Evolutionary conservation across 345 rosid species (phyloP), one percentile per base, ranked within the genome.

Genomic region (Salix exigua): DNA sequence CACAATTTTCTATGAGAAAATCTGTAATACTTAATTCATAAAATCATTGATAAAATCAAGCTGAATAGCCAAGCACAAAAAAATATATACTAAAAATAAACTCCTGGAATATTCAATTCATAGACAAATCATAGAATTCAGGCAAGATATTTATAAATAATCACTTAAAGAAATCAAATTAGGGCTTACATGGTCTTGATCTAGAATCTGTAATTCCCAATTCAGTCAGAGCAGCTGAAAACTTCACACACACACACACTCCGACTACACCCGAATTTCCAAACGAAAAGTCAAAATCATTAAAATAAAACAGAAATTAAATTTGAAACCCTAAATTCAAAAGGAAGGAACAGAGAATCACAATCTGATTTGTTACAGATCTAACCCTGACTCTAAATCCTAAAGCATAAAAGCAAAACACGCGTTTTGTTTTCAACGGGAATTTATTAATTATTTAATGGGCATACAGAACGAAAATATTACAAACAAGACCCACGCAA

Each of bases 131-230:
- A 73, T 40, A 9, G 38, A 62, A 16, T 7, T 17, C 9, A 30
- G 61, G 11, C 4, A 7, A 30, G 33, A n/a, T 51, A 50, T 1
- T 35, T 1, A 6, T 25, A 28, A 44, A 2, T 19, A 46, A 53
- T 33, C n/a, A 30, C 9, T 35, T 30, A 62, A 23, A 40, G 10
- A 42, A 68, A 38, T 38, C 28, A 76, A 58, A 51, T 40, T 35
- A 42, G 75, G 44, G 67, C 75, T 80, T 75, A 80, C 82, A 55
- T 28, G 68, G 65, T 69, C 28, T 14, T 40, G 78, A 80, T 71
- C 77, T 72, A 66, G 66, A 63, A 75, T 53, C 72, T 40, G 79
- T 10, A 74, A 69, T 64, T 65, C 72, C 71, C 44, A 68, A 26
- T 64, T 70, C 66, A 74, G 66, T 74, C 58, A 70, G 74, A 44